Evolutionary conservation across 2,329 filamentous ascomycete species (phyloP), one percentile per base, ranked within the genome.

Genomic region (Alternaria atra): DNA sequence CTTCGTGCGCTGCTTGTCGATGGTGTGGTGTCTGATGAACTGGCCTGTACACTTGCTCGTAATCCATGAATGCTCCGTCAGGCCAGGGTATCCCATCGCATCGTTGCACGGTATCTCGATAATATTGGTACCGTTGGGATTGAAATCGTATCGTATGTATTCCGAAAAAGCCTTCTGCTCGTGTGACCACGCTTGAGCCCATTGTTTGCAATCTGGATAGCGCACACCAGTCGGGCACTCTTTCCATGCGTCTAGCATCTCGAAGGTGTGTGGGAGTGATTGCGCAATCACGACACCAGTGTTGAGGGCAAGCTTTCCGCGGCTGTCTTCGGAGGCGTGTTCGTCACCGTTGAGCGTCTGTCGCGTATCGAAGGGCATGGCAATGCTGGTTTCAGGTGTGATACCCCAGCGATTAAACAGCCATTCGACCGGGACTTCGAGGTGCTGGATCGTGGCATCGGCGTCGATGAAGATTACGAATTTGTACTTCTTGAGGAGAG

Each of bases 351-450:
- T 55, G 13, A 64, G 42, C 1, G 56, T 35, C n/a, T 69, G 57
- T 1, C 61, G 48, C 4, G 64, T 61, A 44, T 83, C 82, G 42
- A 75, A 63, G 3, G 82, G 77, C 73, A 83, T 76, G 6, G 81
- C 76, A 43, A 84, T 67, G 9, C 80, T 76, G 1, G 80, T 83
- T 2, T 77, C 64, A 0, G 70, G 63, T 12, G 69, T 75, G 50
- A 83, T 73, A 55, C 79, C 74, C 82, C 82, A 84, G 23, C 80
- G 73, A 63, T 81, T 82, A 64, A 84, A 75, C 3, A 84, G 75
- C 78, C 80, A 84, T 70, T 84, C 82, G 13, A 83, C 52, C 2
- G 82, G 81, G 2, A 84, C 66, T 42, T 81, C 74, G 1, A 78
- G 75, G 54, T 83, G 74, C 3, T 73, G 71, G 53, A 83, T 77